These are phyloP conservation scores for Dentipellis fragilis DNA, from an alignment of 768 basidiomycete genomes.

Conservation along the genomic window DNA sequence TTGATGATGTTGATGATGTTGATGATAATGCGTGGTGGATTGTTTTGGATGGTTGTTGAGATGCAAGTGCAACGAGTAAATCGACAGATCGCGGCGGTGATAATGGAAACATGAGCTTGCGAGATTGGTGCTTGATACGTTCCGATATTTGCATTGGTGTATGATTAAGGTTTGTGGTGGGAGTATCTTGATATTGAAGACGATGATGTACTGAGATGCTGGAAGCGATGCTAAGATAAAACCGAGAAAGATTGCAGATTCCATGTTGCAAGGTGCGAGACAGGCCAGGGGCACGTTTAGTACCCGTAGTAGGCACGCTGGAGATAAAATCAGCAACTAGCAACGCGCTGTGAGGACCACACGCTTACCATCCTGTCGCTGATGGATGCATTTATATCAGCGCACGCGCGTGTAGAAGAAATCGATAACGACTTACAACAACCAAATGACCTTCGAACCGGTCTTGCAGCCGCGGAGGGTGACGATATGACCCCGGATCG, in stretches of 20 bases:
- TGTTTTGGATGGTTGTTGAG: neutral
- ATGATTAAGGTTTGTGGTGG: constrained; percentile 25
- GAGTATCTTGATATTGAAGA: constrained; percentile 5
- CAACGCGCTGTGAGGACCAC: constrained; percentile 1
- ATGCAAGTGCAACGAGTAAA: neutral
- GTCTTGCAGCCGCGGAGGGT: constrained; percentile 88
- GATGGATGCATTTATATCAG: neutral
- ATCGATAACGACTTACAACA: constrained; percentile 42
- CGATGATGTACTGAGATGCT: neutral
- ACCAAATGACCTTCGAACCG: constrained; percentile 86
- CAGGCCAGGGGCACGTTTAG: constrained; percentile 3
- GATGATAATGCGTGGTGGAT: neutral
- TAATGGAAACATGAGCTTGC: neutral
- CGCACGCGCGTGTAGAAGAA: neutral
- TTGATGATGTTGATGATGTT: neutral
- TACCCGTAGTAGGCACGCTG: constrained; percentile 56
- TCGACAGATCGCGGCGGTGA: neutral
- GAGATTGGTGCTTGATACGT: constrained; percentile 2
- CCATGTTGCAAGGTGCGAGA: neutral
- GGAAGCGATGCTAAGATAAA: neutral
- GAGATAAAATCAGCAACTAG: constrained; percentile 11
- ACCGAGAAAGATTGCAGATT: constrained; percentile 9
- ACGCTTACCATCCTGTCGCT: constrained; percentile 49
- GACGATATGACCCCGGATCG: constrained; percentile 80
- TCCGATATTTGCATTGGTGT: constrained; percentile 7